Percentiles rank a stretch among this genome's conserved stretches.
phyloP scores from a whole-genome alignment of 306 rosid genomes.

The Dryas octopetala region DNA sequence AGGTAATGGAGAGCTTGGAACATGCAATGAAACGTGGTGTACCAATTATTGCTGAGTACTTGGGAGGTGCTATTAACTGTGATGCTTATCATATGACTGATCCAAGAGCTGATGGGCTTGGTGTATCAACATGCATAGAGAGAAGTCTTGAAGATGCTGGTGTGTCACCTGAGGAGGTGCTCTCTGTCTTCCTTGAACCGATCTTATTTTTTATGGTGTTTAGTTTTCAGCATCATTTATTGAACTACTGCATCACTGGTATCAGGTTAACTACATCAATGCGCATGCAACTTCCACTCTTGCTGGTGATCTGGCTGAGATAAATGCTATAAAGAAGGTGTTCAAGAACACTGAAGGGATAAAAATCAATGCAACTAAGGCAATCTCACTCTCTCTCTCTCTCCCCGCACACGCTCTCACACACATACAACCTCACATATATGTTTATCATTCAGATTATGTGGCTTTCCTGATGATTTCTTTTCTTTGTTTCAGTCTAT shows the following conservation, averaged over 20 bases:
- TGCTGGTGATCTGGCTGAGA: slow-evolving; percentile 97
- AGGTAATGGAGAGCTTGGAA: slow-evolving; percentile 98
- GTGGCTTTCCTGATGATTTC: slow-evolving; percentile 27
- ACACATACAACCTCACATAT: neutral
- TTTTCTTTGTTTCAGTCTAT: slow-evolving; percentile 67
- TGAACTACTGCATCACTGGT: slow-evolving; percentile 23
- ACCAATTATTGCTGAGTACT: slow-evolving; percentile 86
- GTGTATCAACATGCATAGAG: slow-evolving; percentile 92
- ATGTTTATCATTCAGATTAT: slow-evolving; percentile 8
- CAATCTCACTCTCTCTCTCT: slow-evolving; percentile 32
- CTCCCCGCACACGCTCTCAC: too few relatives aligned
- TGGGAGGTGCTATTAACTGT: slow-evolving; percentile 98
- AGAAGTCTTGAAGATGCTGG: slow-evolving; percentile 97
- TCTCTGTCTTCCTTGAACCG: neutral
- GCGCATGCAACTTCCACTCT: slow-evolving; percentile 98
- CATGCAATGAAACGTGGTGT: slow-evolving; percentile 98
- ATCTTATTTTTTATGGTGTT: neutral
- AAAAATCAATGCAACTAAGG: slow-evolving; percentile 99
- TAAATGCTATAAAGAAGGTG: slow-evolving; percentile 91
- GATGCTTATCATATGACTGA: slow-evolving; percentile 99
- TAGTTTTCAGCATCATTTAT: neutral
- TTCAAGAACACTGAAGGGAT: slow-evolving; percentile 83
- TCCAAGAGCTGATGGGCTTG: slow-evolving; percentile 97
- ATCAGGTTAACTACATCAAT: slow-evolving; percentile 94
- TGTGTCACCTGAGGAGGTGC: slow-evolving; percentile 97